Base-by-base conservation (phyloP, 768 basidiomycete species). In the Suillus subalutaceus region DNA sequence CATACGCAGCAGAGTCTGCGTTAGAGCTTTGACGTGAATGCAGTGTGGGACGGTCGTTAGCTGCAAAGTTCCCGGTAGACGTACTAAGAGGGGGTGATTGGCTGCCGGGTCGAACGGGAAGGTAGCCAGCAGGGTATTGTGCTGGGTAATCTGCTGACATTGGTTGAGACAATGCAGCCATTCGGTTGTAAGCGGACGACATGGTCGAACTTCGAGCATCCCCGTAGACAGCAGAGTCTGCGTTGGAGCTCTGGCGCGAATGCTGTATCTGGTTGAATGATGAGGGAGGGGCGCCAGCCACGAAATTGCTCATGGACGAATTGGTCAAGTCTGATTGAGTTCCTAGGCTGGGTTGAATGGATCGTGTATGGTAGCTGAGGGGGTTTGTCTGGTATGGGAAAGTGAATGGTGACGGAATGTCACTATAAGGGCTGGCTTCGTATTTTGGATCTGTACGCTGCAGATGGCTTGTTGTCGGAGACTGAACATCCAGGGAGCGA, bases 401-500 rank as follows among this genome's bases (percentile, higher is more conserved):
- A 71, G 80, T 66, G 72, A 76, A 69, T 75, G 74, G 63, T 50
- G 79, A 74, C 56, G 79, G n/a, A 57, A 38, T 6, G 12, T 23
- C 10, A n/a, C 35, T 12, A 7, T 38, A n/a, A 58, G 69, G 70
- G 60, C 71, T 67, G 6, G 63, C 63, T 32, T 66, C 60, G 16
- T 67, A 63, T 38, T 76, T 69, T 32, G 83, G 73, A 66, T 85
- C 83, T 57, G 82, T 75, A 12, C 80, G 79, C n/a, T 74, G 74
- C 52, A 77, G 73, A 30, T 73, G 68, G 18, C 76, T 70, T 55
- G 73, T 66, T 56, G 66, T 44, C 15, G 70, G 66, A 59, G 71
- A 70, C 40, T 72, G 63, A 65, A 69, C 78, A 69, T 84, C 72
- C 70, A 77, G 64, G 48, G 68, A 66, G 44, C 63, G 67, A 3